Conservation (phyloP, 177 flowering plant species). For the Tripterygium wilfordii region DNA sequence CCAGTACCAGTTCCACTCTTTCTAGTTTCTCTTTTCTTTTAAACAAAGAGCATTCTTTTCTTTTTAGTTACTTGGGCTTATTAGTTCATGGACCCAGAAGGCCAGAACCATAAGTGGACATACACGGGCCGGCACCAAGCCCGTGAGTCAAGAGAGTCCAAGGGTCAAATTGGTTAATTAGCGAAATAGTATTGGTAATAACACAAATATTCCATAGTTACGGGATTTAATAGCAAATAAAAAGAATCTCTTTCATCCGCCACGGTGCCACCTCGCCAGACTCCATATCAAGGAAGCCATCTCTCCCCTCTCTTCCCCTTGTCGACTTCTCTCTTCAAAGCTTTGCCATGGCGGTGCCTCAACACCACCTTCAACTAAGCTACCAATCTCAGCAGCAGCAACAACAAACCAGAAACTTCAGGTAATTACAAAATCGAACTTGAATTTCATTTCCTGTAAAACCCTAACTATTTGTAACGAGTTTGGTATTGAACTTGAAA, state of each 20-base stretch:
- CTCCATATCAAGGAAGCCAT: not conserved
- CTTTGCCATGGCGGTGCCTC: slow-evolving; percentile 57
- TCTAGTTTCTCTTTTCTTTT: too few species aligned
- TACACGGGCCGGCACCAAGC: too few species aligned
- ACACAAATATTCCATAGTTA: too few species aligned
- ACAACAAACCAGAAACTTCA: slow-evolving; percentile 33
- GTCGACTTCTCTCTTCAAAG: slow-evolving; percentile 1
- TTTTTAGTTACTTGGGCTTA: too few species aligned
- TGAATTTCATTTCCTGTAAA: not conserved
- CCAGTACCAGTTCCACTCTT: too few species aligned
- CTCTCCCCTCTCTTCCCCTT: slow-evolving; percentile 9
- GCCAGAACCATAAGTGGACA: too few species aligned
- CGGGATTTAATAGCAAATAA: not conserved
- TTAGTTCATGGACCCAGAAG: too few species aligned
- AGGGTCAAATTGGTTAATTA: too few species aligned
- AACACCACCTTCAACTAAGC: slow-evolving; percentile 36
- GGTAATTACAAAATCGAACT: slow-evolving; percentile 19
- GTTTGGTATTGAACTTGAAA: not conserved
- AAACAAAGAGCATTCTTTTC: too few species aligned
- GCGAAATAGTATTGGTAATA: too few species aligned
- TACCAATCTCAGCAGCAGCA: slow-evolving; percentile 26
- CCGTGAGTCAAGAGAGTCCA: too few species aligned
- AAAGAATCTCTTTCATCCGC: slow-evolving; percentile 1
- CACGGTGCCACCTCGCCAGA: slow-evolving; percentile 1
- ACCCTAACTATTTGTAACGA: slow-evolving; percentile 6